phyloP scores from a whole-genome alignment of 345 rosid genomes.

The Clarkia xantiana region DNA sequence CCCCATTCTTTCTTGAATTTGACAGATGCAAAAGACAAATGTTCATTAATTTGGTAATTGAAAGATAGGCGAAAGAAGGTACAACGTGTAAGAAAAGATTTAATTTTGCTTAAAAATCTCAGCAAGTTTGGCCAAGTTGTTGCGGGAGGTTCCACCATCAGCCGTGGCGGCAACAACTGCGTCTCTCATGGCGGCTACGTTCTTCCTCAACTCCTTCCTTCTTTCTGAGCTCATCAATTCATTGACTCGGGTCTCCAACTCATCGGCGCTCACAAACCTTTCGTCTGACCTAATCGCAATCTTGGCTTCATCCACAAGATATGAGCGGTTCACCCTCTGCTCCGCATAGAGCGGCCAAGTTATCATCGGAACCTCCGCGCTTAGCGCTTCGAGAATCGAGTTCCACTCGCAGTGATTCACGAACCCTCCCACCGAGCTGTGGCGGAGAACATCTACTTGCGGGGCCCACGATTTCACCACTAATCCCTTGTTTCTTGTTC shows the following conservation, averaged over 20 bases:
- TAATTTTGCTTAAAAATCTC: neutral
- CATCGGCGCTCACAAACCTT: conserved; percentile 15
- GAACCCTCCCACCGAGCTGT: conserved; percentile 33
- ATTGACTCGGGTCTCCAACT: conserved; percentile 16
- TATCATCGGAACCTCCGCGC: conserved; percentile 40
- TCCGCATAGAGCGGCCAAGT: conserved; percentile 47
- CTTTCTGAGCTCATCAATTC: conserved; percentile 21
- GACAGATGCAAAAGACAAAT: too few species aligned
- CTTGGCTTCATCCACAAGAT: conserved; percentile 3
- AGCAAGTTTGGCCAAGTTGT: conserved; percentile 7
- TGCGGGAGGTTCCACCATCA: conserved; percentile 12
- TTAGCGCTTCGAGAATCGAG: conserved; percentile 39
- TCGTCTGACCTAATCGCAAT: conserved; percentile 9
- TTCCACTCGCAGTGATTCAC: conserved; percentile 59
- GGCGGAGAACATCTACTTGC: conserved; percentile 12
- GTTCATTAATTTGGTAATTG: too few species aligned
- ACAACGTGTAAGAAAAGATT: too few species aligned
- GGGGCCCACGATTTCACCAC: conserved; percentile 50
- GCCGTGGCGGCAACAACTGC: neutral
- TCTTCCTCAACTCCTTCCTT: conserved; percentile 9
- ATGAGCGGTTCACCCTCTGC: conserved; percentile 25
- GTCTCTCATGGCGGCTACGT: too few species aligned
- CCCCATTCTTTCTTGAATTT: too few species aligned
- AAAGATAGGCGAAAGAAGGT: too few species aligned
- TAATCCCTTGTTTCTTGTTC: conserved; percentile 27